Base-by-base conservation (phyloP, 345 rosid genomes). In the Euclidium syriacum region DNA sequence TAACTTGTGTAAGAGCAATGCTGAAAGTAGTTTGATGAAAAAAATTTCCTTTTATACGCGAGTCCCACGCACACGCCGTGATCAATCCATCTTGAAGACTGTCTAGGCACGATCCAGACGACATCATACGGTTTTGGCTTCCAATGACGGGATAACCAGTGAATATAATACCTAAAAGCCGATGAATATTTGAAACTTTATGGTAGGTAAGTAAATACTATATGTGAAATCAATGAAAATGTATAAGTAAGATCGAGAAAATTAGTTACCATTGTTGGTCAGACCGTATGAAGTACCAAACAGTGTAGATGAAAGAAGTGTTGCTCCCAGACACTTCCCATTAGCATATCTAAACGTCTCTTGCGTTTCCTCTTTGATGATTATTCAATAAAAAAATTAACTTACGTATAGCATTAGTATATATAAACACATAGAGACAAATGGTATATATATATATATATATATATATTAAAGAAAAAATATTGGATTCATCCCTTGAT, bases 91-190 rank as follows among this genome's bases (percentile, higher is more conserved):
- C 81, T 4, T 70, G 47, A 0, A 0, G 62, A 41, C 90, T 77
- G 14, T 86, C 87, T 0, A 86, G 87, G 54, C 95, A 86, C 0
- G 83, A 70, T 12, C 95, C 90, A 0, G 87, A 84, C 14, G 95
- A 72, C 43, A 84, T 87, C 6, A 86, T 58, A 4, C 81, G 77
- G 39, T 80, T 65, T 15, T 86, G 90, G 42, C 68, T 70, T 38
- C 87, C 95, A 6, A 80, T 68, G n/a, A 80, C 84, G 0, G 95
- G 90, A n/a, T n/a, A n/a, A n/a, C n/a, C n/a, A n/a, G n/a, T n/a
- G n/a, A n/a, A n/a, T n/a, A n/a, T n/a, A n/a, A 64, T 83, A 83
- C 84, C 91, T 85, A n/a, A n/a, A n/a, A n/a, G 52, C 14, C 25
- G 10, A 4, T 3, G 1, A 46, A 46, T 46, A 6, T 46, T 4